Conservation (phyloP, 805 yeast species). For the Pichia cabralensis region DNA sequence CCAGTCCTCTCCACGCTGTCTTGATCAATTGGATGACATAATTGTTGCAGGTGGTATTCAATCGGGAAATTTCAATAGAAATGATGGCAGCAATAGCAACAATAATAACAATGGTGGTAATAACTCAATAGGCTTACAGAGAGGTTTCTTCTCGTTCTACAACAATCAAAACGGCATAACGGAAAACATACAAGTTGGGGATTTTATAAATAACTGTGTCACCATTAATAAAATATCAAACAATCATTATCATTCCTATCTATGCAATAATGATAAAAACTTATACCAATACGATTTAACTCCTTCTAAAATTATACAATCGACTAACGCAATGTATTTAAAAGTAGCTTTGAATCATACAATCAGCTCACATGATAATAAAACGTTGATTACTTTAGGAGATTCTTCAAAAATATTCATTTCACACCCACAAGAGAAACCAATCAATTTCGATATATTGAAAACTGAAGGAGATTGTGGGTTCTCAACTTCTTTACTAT, state of each 20-base stretch:
- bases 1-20: conserved; percentile 48
- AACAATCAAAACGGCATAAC: conserved; percentile 39
- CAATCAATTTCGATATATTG: conserved; percentile 21
- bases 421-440: conserved; percentile 30
- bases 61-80: no score
- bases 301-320: conserved; percentile 30
- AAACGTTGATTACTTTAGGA: conserved; percentile 59
- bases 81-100: not conserved
- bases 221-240: conserved; percentile 36
- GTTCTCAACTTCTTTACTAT: conserved; percentile 69
- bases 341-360: conserved; percentile 71
- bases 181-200: conserved; percentile 55
- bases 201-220: conserved; percentile 76
- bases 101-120: no score
- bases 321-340: conserved; percentile 33
- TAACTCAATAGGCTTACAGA: conserved; percentile 14
- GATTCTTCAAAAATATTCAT: conserved; percentile 63
- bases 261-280: conserved; percentile 77
- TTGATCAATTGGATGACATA: conserved; percentile 44
- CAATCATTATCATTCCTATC: conserved; percentile 41
- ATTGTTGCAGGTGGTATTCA: conserved; percentile 42
- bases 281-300: conserved; percentile 55
- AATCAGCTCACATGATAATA: conserved; percentile 52
- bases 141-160: conserved; percentile 57
- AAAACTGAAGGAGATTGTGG: conserved; percentile 65